Base-by-base conservation (phyloP, 2,329 filamentous ascomycete genomes). In the Fusarium ramigenum region DNA sequence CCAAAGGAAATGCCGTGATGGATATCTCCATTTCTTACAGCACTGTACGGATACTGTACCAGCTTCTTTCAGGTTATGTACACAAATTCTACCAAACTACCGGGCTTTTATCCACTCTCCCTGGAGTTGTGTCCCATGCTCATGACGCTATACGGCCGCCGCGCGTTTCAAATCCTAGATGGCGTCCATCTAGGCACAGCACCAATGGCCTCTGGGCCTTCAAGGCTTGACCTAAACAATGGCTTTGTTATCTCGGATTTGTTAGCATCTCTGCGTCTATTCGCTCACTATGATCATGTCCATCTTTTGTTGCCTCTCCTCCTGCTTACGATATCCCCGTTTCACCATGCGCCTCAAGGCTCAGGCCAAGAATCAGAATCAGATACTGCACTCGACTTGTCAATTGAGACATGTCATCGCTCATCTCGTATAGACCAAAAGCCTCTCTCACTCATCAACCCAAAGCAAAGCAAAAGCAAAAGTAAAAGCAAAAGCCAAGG, bases 131-230 rank as follows among this genome's bases (percentile, higher is more conserved):
- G 57, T 49, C n/a, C 59, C 42, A 58, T 36, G 37, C 47, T 47
- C 42, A 53, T 54, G 19, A 44, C 70, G 68, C 70, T 73, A 68
- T 56, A 43, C 40, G 59, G 42, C 60, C 60, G 65, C 74, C 68
- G 73, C 67, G 72, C 66, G 76, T 78, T 78, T 78, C 75, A 77
- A 72, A 63, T 75, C 39, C 54, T 46, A 70, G 72, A 75, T 75
- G 59, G 74, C 66, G 73, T 54, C 74, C 71, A 53, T 40, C 34
- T 54, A 40, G 34, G 9, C 47, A 54, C 60, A 44, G 49, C 58
- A 44, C 46, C 43, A 67, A 67, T 53, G 25, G 47, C 60, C 10
- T 30, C 30, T 30, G 30, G 30, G 30, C 30, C 39, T 53, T 36
- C 14, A 28, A 54, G 34, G 19, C 19, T 40, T 53, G 58, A 21